Conservation (phyloP, 2,329 filamentous ascomycete genomes). For the Chrysosporium keratinophilum region DNA sequence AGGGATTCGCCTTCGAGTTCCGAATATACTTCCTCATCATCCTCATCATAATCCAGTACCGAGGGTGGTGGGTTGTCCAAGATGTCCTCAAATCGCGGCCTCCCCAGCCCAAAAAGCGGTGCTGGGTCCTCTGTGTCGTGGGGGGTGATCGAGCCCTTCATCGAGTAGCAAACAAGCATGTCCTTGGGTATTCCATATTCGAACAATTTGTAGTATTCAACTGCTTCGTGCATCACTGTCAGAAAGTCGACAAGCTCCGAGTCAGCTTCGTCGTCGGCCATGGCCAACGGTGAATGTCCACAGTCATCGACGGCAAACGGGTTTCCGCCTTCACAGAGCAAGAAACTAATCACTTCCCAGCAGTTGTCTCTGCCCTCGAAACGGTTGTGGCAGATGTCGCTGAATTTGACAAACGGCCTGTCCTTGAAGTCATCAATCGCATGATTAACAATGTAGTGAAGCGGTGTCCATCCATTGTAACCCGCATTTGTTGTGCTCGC, state of each 20-base stretch:
- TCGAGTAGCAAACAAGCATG: too few relatives aligned
- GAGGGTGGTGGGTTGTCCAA: too few relatives aligned
- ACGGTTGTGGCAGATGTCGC: background rate
- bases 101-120: too few relatives aligned
- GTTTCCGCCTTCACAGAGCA: background rate
- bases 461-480: background rate
- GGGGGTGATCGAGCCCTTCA: background rate
- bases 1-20: background rate
- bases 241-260: too few relatives aligned
- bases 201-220: background rate
- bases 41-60: too few relatives aligned
- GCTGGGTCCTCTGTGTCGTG: too few relatives aligned
- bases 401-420: background rate
- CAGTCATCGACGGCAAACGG: background rate
- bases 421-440: background rate
- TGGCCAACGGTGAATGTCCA: background rate
- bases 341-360: background rate
- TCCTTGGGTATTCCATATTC: too few relatives aligned
- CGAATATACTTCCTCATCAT: too few relatives aligned
- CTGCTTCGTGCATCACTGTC: too few relatives aligned
- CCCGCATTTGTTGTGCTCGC: background rate
- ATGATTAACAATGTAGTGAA: background rate
- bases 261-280: background rate
- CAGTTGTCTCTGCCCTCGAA: background rate
- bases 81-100: too few relatives aligned